Evolutionary conservation across 2,329 filamentous ascomycete genomes (phyloP).

Genomic region (Helotiales sp.): DNA sequence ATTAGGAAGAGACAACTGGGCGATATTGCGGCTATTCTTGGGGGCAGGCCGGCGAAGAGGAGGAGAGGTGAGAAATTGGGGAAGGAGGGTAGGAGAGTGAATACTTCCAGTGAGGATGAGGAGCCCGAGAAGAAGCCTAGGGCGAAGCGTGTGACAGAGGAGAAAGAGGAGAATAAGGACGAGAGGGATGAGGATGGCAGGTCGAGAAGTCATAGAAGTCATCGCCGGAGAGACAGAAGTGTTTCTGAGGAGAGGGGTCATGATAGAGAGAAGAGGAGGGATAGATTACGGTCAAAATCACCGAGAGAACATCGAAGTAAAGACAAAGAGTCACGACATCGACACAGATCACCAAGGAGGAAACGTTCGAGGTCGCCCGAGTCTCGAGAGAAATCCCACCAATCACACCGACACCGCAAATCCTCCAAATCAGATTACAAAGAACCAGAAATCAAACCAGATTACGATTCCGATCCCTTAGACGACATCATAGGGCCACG

Average conservation of each 20-base stretch:
- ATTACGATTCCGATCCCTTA: constrained; percentile 70
- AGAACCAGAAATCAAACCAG: constrained; percentile 26
- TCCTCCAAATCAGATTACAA: constrained; percentile 8
- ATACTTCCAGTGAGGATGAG: constrained; percentile 31
- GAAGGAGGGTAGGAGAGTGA: constrained; percentile 14
- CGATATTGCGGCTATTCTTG: constrained; percentile 63
- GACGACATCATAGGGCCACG: constrained; percentile 79
- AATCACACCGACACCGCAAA: constrained; percentile 18
- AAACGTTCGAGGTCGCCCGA: constrained; percentile 35
- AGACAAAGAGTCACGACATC: constrained; percentile 42
- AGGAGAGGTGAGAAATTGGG: constrained; percentile 28
- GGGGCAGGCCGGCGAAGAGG: constrained; percentile 43
- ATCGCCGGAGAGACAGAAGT: constrained; percentile 43
- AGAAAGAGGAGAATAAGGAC: constrained; percentile 9
- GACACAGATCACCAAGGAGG: constrained; percentile 41
- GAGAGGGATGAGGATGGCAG: constrained; percentile 18
- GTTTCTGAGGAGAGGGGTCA: constrained; percentile 26
- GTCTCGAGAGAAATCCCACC: constrained; percentile 24
- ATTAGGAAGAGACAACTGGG: constrained; percentile 63
- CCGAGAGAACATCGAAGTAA: constrained; percentile 33
- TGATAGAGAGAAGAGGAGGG: constrained; percentile 30
- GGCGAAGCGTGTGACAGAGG: not conserved
- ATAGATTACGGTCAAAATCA: constrained; percentile 36
- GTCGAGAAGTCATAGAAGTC: constrained; percentile 25
- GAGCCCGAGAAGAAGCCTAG: constrained; percentile 20